Percentiles rank a stretch among this genome's conserved stretches.
These are phyloP conservation scores for Murraya koenigii DNA, from an alignment of 345 rosid genomes.

Conservation along the genomic window DNA sequence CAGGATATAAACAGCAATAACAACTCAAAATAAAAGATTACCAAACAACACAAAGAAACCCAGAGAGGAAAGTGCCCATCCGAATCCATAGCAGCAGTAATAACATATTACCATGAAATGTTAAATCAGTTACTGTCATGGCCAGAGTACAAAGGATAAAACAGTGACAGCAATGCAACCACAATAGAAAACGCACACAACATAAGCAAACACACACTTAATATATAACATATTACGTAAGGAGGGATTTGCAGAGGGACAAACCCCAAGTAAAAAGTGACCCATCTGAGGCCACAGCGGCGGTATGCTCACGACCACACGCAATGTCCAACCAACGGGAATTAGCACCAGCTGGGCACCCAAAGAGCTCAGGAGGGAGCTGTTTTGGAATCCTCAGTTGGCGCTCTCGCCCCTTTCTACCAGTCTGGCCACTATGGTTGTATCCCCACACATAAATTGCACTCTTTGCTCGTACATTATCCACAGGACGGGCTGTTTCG, in stretches of 20 bases:
- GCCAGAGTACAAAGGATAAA: neutral
- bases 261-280: constrained; percentile 96
- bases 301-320: constrained; percentile 93
- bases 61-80: neutral
- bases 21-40: neutral
- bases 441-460: constrained; percentile 98
- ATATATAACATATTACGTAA: neutral
- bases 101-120: neutral
- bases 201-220: neutral
- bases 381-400: constrained; percentile 87
- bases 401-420: constrained; percentile 64
- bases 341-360: constrained; percentile 76
- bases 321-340: constrained; percentile 89
- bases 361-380: constrained; percentile 90
- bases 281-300: constrained; percentile 96
- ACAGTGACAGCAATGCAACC: neutral
- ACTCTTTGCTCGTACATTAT: constrained; percentile 62
- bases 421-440: constrained; percentile 92
- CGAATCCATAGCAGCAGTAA: neutral
- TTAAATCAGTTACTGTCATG: neutral
- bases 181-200: neutral
- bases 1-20: neutral
- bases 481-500: constrained; percentile 38
- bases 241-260: constrained; percentile 14
- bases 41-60: neutral